Percentiles rank a stretch among this genome's conserved stretches.
Evolutionary conservation across 768 basidiomycete genomes (phyloP).

Genomic region (Pisolithus tinctorius): DNA sequence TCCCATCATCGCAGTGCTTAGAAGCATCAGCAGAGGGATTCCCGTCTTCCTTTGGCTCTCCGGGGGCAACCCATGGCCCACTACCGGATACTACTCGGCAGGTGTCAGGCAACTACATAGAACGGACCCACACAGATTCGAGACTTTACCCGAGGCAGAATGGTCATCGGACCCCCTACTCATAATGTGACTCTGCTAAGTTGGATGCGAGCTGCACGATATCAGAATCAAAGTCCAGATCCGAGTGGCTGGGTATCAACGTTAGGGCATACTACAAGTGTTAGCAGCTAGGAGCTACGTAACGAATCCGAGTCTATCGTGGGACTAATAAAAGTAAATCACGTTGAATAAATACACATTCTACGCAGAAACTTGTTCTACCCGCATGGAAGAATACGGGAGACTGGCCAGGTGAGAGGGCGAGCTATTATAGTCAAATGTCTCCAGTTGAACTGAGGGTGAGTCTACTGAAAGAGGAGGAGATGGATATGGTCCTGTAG

Average conservation of each 20-base stretch:
- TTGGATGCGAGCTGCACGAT: no score
- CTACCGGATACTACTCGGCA: no score
- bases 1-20: no score
- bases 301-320: background rate
- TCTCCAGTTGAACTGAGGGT: constrained; percentile 9
- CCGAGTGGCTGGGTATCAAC: background rate
- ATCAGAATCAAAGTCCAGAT: background rate
- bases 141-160: background rate
- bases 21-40: no score
- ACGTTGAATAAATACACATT: constrained; percentile 19
- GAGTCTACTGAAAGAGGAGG: constrained; percentile 34
- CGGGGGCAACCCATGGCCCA: no score
- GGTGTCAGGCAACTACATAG: no score
- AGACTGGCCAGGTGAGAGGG: background rate
- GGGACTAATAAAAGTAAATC: background rate
- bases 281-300: no score
- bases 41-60: no score
- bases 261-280: no score
- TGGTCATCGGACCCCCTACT: background rate
- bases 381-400: constrained; percentile 5
- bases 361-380: constrained; percentile 14
- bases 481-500: constrained; percentile 42
- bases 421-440: constrained; percentile 10
- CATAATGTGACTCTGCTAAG: no score
- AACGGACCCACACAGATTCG: background rate